These are phyloP conservation scores for Tylopilus intermedius DNA, from an alignment of 768 basidiomycete genomes.

Conservation along the genomic window DNA sequence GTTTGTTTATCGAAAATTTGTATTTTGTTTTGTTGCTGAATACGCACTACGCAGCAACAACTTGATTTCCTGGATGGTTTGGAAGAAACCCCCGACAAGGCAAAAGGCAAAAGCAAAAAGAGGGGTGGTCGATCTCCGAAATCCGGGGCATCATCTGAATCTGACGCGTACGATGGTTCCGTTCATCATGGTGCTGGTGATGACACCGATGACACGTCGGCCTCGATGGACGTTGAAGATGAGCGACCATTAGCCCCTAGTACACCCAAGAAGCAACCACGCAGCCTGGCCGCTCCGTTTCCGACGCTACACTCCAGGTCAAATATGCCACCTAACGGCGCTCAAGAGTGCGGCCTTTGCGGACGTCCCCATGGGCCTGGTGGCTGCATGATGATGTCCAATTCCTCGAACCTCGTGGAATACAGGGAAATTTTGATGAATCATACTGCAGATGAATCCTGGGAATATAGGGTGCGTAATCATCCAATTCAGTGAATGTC, in stretches of 20 bases:
- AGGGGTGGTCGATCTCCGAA: conserved; percentile 28
- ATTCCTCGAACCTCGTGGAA: conserved; percentile 60
- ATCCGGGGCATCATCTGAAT: conserved; percentile 34
- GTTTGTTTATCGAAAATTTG: conserved; percentile 15
- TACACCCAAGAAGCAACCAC: conserved; percentile 5
- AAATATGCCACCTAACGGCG: conserved; percentile 3
- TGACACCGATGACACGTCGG: conserved; percentile 23
- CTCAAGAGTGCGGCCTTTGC: conserved; percentile 56
- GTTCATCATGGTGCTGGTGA: conserved; percentile 14
- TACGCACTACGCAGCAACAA: conserved; percentile 25
- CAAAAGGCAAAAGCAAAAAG: conserved; percentile 35
- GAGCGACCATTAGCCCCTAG: not conserved
- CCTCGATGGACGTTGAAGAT: conserved; percentile 16
- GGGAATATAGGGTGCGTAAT: conserved; percentile 54
- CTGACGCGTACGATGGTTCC: conserved; percentile 35
- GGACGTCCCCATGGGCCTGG: conserved; percentile 45
- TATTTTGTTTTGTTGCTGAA: not conserved
- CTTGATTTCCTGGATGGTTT: conserved; percentile 30
- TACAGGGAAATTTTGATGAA: conserved; percentile 64
- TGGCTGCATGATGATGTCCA: conserved; percentile 59
- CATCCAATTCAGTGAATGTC: not conserved
- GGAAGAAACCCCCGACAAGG: conserved; percentile 36
- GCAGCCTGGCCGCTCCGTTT: not conserved
- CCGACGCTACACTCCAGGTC: conserved; percentile 1
- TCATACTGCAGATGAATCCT: conserved; percentile 61